These are phyloP conservation scores for Amanita jacksonii DNA, from an alignment of 768 basidiomycete genomes.

Conservation along the genomic window DNA sequence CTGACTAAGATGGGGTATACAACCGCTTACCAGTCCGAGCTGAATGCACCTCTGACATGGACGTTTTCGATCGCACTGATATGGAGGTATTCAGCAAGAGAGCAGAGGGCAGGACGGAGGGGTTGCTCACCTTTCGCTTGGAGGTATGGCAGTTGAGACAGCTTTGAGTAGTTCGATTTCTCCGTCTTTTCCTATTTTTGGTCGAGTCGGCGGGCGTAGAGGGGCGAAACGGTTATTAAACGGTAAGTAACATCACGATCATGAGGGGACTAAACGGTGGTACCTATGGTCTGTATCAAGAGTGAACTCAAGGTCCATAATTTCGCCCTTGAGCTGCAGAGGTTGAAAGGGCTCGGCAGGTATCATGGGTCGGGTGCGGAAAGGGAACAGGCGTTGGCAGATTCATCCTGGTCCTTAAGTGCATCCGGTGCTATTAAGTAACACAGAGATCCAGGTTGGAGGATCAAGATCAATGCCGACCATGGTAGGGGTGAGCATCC, in stretches of 20 bases:
- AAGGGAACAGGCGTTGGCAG: slow-evolving; percentile 40
- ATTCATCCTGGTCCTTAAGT: slow-evolving; percentile 39
- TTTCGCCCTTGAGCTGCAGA: slow-evolving; percentile 63
- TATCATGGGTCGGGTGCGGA: slow-evolving; percentile 41
- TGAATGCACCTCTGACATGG: slow-evolving; percentile 90
- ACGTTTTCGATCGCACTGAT: slow-evolving; percentile 82
- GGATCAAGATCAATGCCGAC: slow-evolving; percentile 32
- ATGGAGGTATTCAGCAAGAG: slow-evolving; percentile 11
- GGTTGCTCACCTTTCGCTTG: slow-evolving; percentile 68
- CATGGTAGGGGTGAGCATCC: slow-evolving; percentile 16
- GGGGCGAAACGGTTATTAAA: slow-evolving; percentile 38
- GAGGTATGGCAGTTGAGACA: slow-evolving; percentile 89
- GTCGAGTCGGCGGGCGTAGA: slow-evolving; percentile 33
- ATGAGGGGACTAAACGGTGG: slow-evolving; percentile 16
- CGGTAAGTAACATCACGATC: slow-evolving; percentile 29
- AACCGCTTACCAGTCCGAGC: slow-evolving; percentile 58
- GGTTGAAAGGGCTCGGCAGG: slow-evolving; percentile 44
- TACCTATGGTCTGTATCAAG: slow-evolving; percentile 62
- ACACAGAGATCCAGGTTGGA: slow-evolving; percentile 31
- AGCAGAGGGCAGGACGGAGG: slow-evolving; percentile 7
- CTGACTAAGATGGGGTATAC: slow-evolving; percentile 7
- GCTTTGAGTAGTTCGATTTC: slow-evolving; percentile 89
- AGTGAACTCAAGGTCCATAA: slow-evolving; percentile 71
- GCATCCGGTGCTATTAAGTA: slow-evolving; percentile 56
- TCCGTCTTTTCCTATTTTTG: slow-evolving; percentile 67